phyloP scores from a whole-genome alignment of 805 yeast species.

The Kregervanrija delftensis region DNA sequence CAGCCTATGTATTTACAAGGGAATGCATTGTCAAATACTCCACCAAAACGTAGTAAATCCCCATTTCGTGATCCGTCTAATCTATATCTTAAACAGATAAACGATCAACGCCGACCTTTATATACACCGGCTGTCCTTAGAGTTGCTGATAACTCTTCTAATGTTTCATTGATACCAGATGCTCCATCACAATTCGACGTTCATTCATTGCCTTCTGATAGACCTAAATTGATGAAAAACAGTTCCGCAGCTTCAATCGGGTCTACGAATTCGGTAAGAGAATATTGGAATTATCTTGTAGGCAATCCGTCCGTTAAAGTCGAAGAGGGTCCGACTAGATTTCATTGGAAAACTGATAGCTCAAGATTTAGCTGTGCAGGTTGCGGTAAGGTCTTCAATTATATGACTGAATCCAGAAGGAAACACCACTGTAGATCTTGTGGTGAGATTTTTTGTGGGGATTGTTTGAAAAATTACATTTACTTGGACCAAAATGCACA shows the following conservation, averaged over 20 bases:
- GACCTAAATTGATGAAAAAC: constrained; percentile 2
- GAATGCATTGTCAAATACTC: background rate
- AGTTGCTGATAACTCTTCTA: constrained; percentile 16
- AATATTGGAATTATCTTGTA: constrained; percentile 21
- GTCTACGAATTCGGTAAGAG: constrained; percentile 19
- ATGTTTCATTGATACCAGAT: background rate
- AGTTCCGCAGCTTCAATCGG: constrained; percentile 19
- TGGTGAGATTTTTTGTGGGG: constrained; percentile 35
- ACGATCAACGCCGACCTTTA: constrained; percentile 78
- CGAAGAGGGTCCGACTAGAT: constrained; percentile 41
- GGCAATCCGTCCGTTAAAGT: constrained; percentile 5
- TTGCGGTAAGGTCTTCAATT: constrained; percentile 66
- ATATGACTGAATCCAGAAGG: constrained; percentile 57
- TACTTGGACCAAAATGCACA: constrained; percentile 30
- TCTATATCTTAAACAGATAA: constrained; percentile 57
- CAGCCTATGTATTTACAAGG: too few relatives aligned
- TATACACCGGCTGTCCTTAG: constrained; percentile 87
- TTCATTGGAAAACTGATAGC: constrained; percentile 73
- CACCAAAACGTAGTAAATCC: constrained; percentile 5
- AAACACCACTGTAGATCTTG: constrained; percentile 36
- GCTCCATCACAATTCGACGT: constrained; percentile 8
- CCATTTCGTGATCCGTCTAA: constrained; percentile 24
- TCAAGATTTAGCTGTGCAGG: constrained; percentile 55
- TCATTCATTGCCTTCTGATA: constrained; percentile 3
- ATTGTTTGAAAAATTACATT: constrained; percentile 29